Percentiles rank a stretch among this genome's conserved stretches.
Conservation (phyloP, 345 rosid species). For the Crucihimalaya himalaica region DNA sequence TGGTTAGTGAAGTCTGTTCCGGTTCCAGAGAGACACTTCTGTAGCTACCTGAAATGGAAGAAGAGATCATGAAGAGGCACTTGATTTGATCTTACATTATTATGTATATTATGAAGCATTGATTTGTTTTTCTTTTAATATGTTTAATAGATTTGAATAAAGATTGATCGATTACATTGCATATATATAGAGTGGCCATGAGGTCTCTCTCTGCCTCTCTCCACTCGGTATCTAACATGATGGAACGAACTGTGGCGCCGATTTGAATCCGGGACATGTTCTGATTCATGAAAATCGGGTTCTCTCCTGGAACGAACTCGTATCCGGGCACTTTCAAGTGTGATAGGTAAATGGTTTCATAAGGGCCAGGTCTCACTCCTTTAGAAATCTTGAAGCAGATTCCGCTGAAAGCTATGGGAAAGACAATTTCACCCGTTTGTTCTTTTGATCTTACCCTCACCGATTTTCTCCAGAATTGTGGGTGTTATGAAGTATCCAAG, state of each 20-base stretch:
- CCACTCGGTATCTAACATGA: slow-evolving; percentile 4
- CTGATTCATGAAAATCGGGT: slow-evolving; percentile 46
- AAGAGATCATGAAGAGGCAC: slow-evolving; percentile 26
- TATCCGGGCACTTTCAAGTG: slow-evolving; percentile 58
- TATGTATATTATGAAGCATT: not conserved
- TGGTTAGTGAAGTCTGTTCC: slow-evolving; percentile 64
- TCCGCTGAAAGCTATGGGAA: slow-evolving; percentile 65
- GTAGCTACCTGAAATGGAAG: slow-evolving; percentile 47
- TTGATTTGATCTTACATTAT: not conserved
- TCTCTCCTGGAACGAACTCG: slow-evolving; percentile 54
- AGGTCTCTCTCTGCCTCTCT: slow-evolving; percentile 12
- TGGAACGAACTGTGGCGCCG: not conserved
- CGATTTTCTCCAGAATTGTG: slow-evolving; percentile 53
- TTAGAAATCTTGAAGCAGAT: slow-evolving; percentile 71
- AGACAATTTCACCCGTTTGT: slow-evolving; percentile 59
- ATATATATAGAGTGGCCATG: not conserved
- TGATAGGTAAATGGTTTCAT: slow-evolving; percentile 56
- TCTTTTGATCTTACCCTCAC: slow-evolving; percentile 67
- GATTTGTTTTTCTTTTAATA: not conserved
- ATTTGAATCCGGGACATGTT: slow-evolving; percentile 15
- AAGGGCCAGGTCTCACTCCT: slow-evolving; percentile 78
- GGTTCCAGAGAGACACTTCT: slow-evolving; percentile 54
- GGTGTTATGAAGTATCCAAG: slow-evolving; percentile 63
- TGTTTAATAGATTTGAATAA: not conserved
- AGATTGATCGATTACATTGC: not conserved